Percentiles rank a stretch among this genome's conserved stretches.
phyloP scores from a whole-genome alignment of 2,329 filamentous ascomycete genomes.

The Exophiala spinifera region DNA sequence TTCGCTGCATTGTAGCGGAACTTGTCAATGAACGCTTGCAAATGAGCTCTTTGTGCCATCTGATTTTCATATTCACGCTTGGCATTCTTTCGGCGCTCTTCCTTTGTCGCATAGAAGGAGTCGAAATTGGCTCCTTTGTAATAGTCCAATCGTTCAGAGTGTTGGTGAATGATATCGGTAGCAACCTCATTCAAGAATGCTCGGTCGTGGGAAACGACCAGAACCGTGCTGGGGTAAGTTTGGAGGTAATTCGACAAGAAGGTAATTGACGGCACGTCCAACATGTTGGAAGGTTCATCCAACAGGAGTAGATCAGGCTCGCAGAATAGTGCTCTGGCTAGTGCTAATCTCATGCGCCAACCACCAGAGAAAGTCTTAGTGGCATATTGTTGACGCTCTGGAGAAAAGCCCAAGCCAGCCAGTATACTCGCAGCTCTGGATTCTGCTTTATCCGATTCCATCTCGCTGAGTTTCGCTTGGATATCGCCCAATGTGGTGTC shows the following conservation, averaged over 20 bases:
- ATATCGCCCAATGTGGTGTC: conserved; percentile 90
- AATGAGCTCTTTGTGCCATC: conserved; percentile 86
- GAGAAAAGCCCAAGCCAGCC: conserved; percentile 92
- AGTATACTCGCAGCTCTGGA: conserved; percentile 92
- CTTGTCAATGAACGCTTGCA: conserved; percentile 99
- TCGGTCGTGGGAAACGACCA: conserved; percentile 98
- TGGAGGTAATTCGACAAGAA: conserved; percentile 97
- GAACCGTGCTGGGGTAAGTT: conserved; percentile 85
- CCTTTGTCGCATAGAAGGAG: conserved; percentile 93
- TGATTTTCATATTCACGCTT: conserved; percentile 99
- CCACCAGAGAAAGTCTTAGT: conserved; percentile 99
- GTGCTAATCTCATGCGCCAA: conserved; percentile 97
- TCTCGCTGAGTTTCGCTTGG: conserved; percentile 87
- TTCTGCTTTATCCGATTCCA: conserved; percentile 99
- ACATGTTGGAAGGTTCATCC: conserved; percentile 99
- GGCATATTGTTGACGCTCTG: conserved; percentile 84
- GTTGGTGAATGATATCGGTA: conserved; percentile 98
- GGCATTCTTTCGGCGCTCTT: conserved; percentile 93
- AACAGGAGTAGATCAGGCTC: conserved; percentile 93
- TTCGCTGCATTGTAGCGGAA: conserved; percentile 99
- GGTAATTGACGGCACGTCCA: conserved; percentile 99
- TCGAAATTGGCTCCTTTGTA: conserved; percentile 98
- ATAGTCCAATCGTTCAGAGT: conserved; percentile 95
- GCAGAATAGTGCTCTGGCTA: conserved; percentile 94
- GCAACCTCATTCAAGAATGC: conserved; percentile 98